Base-by-base conservation (phyloP, 768 basidiomycete genomes). In the Lentinula aciculospora region DNA sequence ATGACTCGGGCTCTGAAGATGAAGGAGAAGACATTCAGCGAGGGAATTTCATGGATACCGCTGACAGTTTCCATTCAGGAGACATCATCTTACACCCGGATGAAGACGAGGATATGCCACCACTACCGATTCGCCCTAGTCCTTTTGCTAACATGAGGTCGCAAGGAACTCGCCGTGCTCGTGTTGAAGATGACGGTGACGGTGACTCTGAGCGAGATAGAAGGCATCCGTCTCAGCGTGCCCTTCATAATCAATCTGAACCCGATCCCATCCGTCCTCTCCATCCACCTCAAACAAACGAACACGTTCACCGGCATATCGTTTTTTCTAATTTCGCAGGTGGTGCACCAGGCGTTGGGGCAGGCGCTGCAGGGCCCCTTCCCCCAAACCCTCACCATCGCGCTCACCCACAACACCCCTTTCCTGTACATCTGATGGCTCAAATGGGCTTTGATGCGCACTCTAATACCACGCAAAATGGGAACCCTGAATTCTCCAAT, bases 131-230 rank as follows among this genome's bases (percentile, higher is more conserved):
- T 17, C 55, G 15, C 21, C 54, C 61, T 53, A 44, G 49, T 29
- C 59, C 51, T 23, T 54, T 9, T 9, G 6, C 42, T 12, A 47
- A 7, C 32, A 58, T 12, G 32, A 60, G 39, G 36, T 46, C 66
- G 31, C 28, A 48, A 4, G 65, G 71, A 13, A 61, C 58, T 25
- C 71, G 84, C 42, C 84, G 84, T 23, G 74, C 79, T 17, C 71
- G 85, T 42, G 82, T 85, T 3, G 83, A 86, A 2, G 81, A 84
- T 55, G 85, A 86, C 56, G 76, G 76, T 5, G 84, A 88, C 60
- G 76, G 78, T 6, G 56, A 57, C 47, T 47, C 36, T 29, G 83
- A 82, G 12, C 71, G 84, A 37, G 82, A 87, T 64, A 76, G 80
- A 57, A 77, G 86, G 57, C 84, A 86, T 64, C 84, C 86, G 17